Evolutionary conservation across 495 filamentous ascomycete genomes (phyloP), one percentile per base, ranked within the genome.

Genomic region (Talaromyces thailandensis): DNA sequence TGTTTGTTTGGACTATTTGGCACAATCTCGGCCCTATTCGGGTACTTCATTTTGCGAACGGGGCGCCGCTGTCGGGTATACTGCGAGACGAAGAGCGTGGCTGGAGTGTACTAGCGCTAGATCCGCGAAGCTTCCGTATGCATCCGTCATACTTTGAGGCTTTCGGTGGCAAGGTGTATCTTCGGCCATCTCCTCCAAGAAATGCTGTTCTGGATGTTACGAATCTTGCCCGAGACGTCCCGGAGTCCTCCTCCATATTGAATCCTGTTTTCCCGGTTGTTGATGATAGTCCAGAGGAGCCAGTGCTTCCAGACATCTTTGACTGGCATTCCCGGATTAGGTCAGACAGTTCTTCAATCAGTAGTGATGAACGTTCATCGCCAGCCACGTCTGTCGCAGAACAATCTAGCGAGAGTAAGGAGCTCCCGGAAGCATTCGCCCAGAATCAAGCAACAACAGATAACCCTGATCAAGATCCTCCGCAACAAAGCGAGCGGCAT

Each of bases 1-100:
- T 86, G 1, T 79, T 85, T 59, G 62, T 92, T 2, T 88, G 92
- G 81, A 80, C 88, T 56, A 78, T 93, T 18, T 89, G 85, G 83
- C 69, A 76, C 5, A 61, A 65, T 23, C 61, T 76, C 5, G 63
- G 51, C 12, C 75, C 76, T 3, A 61, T 69, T 35, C 68, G 68
- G 31, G 60, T 64, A 8, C 71, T 71, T 55, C 64, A 70, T 40
- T 73, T 75, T 48, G 72, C 69, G 14, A 58, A 71, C 61, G 63
- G 57, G 16, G 23, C 56, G 9, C 63, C 52, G 60, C 65, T 64
- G 12, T 61, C 65, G 16, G 60, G 66, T 12, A 61, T 65, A 50
- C 24, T 66, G 32, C 61, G 60, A 14, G 56, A 56, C 16, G 68
- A 69, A 48, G 70, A 71, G 26, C 67, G 73, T 48, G 80, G 80